Evolutionary conservation across 163 green algal genomes (phyloP).

Genomic region (Trebouxiophyceae sp.): DNA sequence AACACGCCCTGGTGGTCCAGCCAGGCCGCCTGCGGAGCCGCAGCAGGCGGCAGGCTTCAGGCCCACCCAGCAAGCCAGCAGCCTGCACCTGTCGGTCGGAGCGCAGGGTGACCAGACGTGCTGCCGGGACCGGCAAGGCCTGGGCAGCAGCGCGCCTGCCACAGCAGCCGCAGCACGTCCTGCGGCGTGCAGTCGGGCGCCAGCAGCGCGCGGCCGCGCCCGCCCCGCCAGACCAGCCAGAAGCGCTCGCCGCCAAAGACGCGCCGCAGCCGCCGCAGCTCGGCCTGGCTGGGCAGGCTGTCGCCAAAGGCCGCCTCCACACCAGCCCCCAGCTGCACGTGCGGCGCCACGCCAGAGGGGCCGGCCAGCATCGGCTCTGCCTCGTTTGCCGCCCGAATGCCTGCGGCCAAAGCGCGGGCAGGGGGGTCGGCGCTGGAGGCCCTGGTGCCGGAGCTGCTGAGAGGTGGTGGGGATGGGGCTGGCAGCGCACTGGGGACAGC

Average conservation of each 20-base stretch:
- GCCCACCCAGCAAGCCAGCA: too few relatives aligned
- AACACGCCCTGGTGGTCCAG: too few relatives aligned
- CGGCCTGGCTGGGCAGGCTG: too few relatives aligned
- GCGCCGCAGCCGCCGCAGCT: not conserved
- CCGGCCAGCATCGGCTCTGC: not conserved
- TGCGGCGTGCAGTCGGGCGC: not conserved
- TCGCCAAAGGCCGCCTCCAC: not conserved
- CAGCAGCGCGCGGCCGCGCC: not conserved
- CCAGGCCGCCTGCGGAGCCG: too few relatives aligned
- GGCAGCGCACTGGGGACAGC: slow-evolving; percentile 21
- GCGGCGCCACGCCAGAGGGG: not conserved
- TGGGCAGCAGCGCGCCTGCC: too few relatives aligned
- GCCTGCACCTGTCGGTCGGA: too few relatives aligned
- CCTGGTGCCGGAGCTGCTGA: not conserved
- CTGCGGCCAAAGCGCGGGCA: not conserved
- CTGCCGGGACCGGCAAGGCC: too few relatives aligned
- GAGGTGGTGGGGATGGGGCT: not conserved
- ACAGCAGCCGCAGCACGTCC: not conserved
- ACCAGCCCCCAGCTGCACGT: not conserved
- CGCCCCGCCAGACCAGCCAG: not conserved
- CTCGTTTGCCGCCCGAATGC: not conserved
- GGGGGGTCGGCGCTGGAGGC: too few relatives aligned
- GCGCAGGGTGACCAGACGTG: too few relatives aligned
- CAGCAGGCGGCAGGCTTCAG: too few relatives aligned
- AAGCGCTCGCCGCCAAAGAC: not conserved